Evolutionary conservation across 129 eudicot species (phyloP).

Genomic region (Tagetes patula): DNA sequence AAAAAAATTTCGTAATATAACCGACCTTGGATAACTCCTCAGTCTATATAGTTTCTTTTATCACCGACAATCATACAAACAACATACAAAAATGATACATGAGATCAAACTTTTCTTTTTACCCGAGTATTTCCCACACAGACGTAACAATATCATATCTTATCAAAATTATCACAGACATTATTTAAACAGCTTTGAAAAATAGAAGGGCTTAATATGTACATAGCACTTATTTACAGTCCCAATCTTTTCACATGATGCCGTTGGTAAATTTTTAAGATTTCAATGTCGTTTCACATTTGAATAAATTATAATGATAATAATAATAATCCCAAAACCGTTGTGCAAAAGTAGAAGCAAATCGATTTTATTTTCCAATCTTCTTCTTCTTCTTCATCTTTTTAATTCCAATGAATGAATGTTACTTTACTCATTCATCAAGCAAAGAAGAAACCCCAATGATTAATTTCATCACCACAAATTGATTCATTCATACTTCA

Average conservation of each 20-base stretch:
- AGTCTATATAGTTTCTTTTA: too few relatives aligned
- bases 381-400: neutral
- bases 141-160: too few relatives aligned
- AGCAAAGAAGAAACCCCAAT: constrained; percentile 35
- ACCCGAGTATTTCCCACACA: too few relatives aligned
- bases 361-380: constrained; percentile 8
- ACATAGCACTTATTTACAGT: neutral
- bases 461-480: constrained; percentile 24
- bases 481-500: constrained; percentile 29
- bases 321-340: constrained; percentile 20
- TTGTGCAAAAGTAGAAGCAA: constrained; percentile 12
- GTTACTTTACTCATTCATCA: constrained; percentile 46
- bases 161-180: neutral
- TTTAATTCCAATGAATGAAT: constrained; percentile 37
- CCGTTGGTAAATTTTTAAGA: neutral
- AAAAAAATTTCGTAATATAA: too few relatives aligned
- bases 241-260: constrained; percentile 14
- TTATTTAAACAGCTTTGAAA: neutral
- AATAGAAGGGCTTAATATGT: constrained; percentile 18
- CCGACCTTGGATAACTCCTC: too few relatives aligned
- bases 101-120: neutral
- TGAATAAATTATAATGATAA: constrained; percentile 6
- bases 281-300: constrained; percentile 18
- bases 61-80: too few relatives aligned
- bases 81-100: neutral